Conservation (phyloP, 1,284 basidiomycete genomes). For the Cryptococcus hybrid region DNA sequence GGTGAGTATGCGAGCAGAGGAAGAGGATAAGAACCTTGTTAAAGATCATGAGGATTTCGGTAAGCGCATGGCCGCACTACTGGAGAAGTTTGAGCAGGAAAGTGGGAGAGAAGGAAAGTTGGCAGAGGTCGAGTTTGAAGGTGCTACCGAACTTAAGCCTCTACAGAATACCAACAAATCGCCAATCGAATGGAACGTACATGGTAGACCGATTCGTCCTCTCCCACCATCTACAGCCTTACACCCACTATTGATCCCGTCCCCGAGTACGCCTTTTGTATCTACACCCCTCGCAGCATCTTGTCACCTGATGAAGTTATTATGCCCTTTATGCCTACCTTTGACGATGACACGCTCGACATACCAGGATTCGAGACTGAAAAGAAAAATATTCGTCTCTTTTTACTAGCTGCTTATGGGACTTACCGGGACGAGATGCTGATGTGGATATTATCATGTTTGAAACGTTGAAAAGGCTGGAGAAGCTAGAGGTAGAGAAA, state of each 20-base stretch:
- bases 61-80: neutral
- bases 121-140: neutral
- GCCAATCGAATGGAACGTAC: neutral
- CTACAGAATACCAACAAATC: neutral
- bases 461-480: conserved; percentile 4
- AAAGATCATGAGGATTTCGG: neutral
- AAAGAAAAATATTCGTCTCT: neutral
- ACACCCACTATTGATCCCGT: neutral
- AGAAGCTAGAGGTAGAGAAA: neutral
- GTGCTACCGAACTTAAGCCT: neutral
- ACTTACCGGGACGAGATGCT: neutral
- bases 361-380: neutral
- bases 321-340: neutral
- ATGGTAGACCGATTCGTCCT: neutral
- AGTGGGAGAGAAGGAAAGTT: neutral
- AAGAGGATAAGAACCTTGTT: conserved; percentile 1
- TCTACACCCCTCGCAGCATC: neutral
- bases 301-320: neutral
- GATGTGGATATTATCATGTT: conserved; percentile 13
- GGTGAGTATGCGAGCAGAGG: neutral
- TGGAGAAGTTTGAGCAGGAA: neutral
- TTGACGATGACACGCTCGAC: neutral
- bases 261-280: neutral
- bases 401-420: neutral
- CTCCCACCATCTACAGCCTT: neutral